phyloP scores from a whole-genome alignment of 2,329 filamentous ascomycete genomes.

The Trichoderma semiorbis region DNA sequence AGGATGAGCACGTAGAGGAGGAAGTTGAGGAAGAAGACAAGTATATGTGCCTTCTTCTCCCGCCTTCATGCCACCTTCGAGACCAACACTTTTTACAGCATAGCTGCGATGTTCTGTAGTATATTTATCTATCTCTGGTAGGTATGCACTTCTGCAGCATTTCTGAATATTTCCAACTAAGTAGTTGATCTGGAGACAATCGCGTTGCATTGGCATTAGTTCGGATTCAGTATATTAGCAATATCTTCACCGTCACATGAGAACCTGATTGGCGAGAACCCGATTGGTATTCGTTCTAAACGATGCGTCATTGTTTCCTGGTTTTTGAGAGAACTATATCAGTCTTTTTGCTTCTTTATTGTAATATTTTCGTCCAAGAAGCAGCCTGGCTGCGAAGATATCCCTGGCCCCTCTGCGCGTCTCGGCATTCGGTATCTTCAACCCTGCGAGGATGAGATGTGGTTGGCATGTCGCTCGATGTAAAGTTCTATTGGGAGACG shows the following conservation, averaged over 20 bases:
- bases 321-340: not conserved
- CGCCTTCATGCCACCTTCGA: not conserved
- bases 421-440: not conserved
- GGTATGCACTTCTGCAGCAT: rapidly evolving
- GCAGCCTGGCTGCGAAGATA: not conserved
- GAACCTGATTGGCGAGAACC: not conserved
- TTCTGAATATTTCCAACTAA: too few species aligned
- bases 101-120: too few species aligned
- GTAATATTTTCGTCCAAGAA: not conserved
- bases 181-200: too few species aligned
- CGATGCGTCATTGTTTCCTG: not conserved
- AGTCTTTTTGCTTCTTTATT: not conserved
- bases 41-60: not conserved
- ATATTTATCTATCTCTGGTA: too few species aligned
- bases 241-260: not conserved
- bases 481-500: not conserved
- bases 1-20: not conserved
- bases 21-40: not conserved
- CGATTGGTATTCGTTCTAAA: not conserved
- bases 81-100: not conserved
- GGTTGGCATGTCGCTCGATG: not conserved
- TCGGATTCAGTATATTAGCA: not conserved
- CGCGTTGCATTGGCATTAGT: not conserved
- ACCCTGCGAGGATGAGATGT: not conserved
- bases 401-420: too few species aligned